These are phyloP conservation scores for Brachypodium distachyon DNA, from an alignment of 202 grass and related monocot genomes.

Conservation along the genomic window DNA sequence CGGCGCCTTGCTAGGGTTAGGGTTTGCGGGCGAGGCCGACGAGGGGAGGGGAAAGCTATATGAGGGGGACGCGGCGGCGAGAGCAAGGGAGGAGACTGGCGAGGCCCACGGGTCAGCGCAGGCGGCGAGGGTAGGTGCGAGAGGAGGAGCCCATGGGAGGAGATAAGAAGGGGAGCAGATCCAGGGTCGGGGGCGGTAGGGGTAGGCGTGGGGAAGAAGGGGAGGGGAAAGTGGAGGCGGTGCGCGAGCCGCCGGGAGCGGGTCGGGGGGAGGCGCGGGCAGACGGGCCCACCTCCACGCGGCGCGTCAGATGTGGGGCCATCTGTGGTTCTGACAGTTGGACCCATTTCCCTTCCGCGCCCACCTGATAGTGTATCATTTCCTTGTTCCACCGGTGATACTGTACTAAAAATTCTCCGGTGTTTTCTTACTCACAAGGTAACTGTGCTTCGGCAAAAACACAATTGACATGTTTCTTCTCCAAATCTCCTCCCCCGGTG, in stretches of 20 bases:
- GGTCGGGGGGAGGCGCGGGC: too few relatives aligned
- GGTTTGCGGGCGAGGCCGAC: background rate
- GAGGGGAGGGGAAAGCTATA: background rate
- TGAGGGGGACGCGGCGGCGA: background rate
- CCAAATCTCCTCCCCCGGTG: too few relatives aligned
- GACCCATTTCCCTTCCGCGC: background rate
- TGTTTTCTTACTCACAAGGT: too few relatives aligned
- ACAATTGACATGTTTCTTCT: too few relatives aligned
- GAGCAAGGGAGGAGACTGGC: background rate
- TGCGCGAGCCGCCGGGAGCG: background rate
- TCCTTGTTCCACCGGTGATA: too few relatives aligned
- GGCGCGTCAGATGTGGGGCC: too few relatives aligned
- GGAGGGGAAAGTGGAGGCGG: conserved; percentile 10
- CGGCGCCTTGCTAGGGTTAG: conserved; percentile 1
- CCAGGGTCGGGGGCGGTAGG: background rate
- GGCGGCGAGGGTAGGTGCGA: background rate
- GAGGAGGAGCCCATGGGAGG: conserved; percentile 27
- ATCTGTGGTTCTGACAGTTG: background rate
- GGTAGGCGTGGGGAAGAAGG: conserved; percentile 6
- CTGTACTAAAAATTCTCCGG: too few relatives aligned
- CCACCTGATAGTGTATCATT: too few relatives aligned
- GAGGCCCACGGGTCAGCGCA: conserved; percentile 20
- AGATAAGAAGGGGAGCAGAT: conserved; percentile 18
- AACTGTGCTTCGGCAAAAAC: too few relatives aligned
- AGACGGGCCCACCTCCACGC: background rate